Evolutionary conservation across 2,329 filamentous ascomycete genomes (phyloP), one percentile per base, ranked within the genome.

Genomic region (Pyrenophora graminea): DNA sequence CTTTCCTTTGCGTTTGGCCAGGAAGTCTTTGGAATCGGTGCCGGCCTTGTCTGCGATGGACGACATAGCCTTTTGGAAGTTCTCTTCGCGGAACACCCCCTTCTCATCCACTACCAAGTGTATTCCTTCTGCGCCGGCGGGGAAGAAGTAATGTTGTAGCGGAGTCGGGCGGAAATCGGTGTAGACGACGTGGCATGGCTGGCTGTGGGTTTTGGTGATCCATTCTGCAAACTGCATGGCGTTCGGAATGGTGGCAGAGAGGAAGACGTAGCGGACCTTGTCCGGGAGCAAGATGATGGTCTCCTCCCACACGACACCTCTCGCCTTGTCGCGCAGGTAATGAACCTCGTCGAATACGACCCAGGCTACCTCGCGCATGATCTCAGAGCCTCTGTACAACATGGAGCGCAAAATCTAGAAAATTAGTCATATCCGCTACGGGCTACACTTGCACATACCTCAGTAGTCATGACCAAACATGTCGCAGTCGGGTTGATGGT

Each of bases 191-290:
- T 99, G 95, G 63, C 94, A 99, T 6, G 94, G 93, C 70, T 99
- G 95, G 60, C 90, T 89, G 73, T 99, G 95, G 51, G 93, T 97
- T 77, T 97, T 97, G 64, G 90, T 91, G 66, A 99, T 96, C 94
- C 94, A 99, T 74, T 99, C 93, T 63, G 94, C 94, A 67, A 99
- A 99, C 74, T 99, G 94, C 84, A 97, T 97, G 45, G 94, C 92
- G 70, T 99, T 99, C 47, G 94, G 94, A 57, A 99, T 99, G 2
- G 95, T 99, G 57, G 94, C 94, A 27, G 95, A 99, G 54, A 99
- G 79, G 76, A 99, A 99, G 48, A 99, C 95, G 69, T 97, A 99
- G 77, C 91, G 89, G 62, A 99, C 95, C 82, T 99, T 97, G 79
- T 99, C 94, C 3, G 94, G 94, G 25, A 99, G 81, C 61, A 99